A percentile compares a stretch with the other conserved stretches of the same genome.
phyloP scores from a whole-genome alignment of 2,329 filamentous ascomycete species.

The Talaromyces sp. region DNA sequence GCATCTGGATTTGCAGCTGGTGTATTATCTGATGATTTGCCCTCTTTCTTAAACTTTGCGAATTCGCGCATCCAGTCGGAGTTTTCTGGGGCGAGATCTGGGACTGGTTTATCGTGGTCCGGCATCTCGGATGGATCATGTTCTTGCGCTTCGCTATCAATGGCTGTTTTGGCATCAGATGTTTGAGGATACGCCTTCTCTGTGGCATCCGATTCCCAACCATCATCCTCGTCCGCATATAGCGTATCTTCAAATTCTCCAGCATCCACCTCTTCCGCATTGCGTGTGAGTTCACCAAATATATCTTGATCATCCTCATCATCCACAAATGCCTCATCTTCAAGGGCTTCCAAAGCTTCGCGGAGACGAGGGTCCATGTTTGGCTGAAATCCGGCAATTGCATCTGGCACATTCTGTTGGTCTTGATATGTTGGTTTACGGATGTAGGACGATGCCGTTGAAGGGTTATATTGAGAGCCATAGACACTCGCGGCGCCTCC shows the following conservation, averaged over 20 bases:
- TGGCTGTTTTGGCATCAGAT: constrained; percentile 24
- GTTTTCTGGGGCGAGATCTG: constrained; percentile 57
- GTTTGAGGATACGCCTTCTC: constrained; percentile 63
- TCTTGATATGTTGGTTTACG: constrained; percentile 79
- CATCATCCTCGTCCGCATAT: constrained; percentile 66
- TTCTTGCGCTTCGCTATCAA: constrained; percentile 42
- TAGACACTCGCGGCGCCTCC: constrained; percentile 32
- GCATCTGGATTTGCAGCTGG: constrained; percentile 28
- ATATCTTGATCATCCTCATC: constrained; percentile 75
- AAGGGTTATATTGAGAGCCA: constrained; percentile 43
- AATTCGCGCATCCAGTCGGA: constrained; percentile 91
- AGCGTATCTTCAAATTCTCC: constrained; percentile 70
- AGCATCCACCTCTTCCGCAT: constrained; percentile 66
- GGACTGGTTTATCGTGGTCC: constrained; percentile 37
- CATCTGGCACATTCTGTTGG: constrained; percentile 88
- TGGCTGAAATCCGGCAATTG: constrained; percentile 88
- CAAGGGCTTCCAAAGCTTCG: constrained; percentile 87
- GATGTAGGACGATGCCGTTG: constrained; percentile 67
- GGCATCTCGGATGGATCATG: constrained; percentile 34
- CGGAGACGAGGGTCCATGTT: constrained; percentile 94
- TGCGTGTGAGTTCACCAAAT: constrained; percentile 70
- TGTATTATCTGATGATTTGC: constrained; percentile 37
- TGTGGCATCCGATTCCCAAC: constrained; percentile 94
- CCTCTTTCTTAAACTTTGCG: constrained; percentile 86
- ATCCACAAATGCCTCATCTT: constrained; percentile 92